A percentile compares a stretch with the other conserved stretches of the same genome.
Conservation (phyloP, 2,329 filamentous ascomycete genomes). For the Colletotrichum phormii region DNA sequence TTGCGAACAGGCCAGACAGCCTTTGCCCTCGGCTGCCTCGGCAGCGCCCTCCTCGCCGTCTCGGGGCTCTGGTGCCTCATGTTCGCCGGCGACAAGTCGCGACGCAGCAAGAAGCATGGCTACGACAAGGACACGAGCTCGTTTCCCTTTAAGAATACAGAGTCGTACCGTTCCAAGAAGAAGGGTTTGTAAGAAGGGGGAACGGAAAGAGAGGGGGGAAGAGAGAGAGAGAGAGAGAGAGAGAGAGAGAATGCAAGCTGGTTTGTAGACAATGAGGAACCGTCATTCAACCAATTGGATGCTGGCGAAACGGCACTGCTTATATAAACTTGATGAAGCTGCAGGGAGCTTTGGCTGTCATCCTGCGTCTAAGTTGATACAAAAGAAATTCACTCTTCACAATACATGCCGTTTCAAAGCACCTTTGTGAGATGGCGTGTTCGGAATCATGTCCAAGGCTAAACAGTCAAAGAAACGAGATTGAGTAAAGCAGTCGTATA, state of each 20-base stretch:
- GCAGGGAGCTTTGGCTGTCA: not conserved
- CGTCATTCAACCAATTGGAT: too few relatives aligned
- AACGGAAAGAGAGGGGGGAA: too few relatives aligned
- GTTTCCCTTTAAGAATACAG: slow-evolving; percentile 51
- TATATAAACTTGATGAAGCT: not conserved
- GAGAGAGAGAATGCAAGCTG: slow-evolving; percentile 1
- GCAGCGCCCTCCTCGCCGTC: slow-evolving; percentile 66
- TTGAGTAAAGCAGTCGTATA: not conserved
- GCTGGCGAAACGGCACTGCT: too few relatives aligned
- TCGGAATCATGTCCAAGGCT: not conserved
- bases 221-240: not conserved
- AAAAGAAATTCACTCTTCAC: not conserved
- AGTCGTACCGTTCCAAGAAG: slow-evolving; percentile 53
- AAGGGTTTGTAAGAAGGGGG: slow-evolving; percentile 45
- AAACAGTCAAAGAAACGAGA: not conserved
- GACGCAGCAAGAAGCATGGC: slow-evolving; percentile 49
- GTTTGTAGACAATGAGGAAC: not conserved
- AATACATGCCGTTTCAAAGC: not conserved
- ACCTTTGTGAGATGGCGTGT: not conserved
- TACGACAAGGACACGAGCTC: slow-evolving; percentile 54
- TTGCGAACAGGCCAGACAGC: slow-evolving; percentile 61
- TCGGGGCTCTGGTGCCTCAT: slow-evolving; percentile 58
- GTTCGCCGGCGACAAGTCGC: slow-evolving; percentile 52
- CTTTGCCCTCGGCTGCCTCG: slow-evolving; percentile 70
- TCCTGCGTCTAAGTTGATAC: not conserved